Base-by-base conservation (phyloP, 805 yeast species). In the Barnettozyma californica region DNA sequence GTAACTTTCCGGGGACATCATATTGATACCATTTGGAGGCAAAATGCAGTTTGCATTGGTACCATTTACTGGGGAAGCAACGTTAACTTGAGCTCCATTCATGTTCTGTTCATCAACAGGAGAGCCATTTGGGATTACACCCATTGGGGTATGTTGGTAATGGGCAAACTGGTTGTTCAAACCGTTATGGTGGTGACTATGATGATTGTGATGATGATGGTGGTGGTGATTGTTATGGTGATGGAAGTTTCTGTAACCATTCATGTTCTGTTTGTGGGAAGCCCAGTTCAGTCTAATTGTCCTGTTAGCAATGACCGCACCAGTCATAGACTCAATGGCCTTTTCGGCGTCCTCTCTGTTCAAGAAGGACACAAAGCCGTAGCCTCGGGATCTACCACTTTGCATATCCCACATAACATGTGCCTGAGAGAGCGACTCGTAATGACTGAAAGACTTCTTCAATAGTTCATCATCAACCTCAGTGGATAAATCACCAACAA, bases 331-430 rank as follows among this genome's bases (percentile, higher is more conserved):
- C 48, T 74, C 75, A 54, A 87, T 69, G 26, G 95, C 95, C 45
- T 64, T 66, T 58, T 84, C 88, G 2, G 96, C 96, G 54, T 87
- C 92, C 18, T 70, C 67, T 53, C 75, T 78, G 23, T 75, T 77
- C 25, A 70, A 65, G 60, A 90, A 90, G 1, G 92, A 83, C 11
- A 88, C 94, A 66, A 90, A 89, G 2, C 97, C 96, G 62, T 89
- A 89, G 34, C 96, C 95, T 68, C 96, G 75, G 3, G 95, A 87
- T 62, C 96, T 75, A 39, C 95, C 94, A 23, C 94, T 84, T 64
- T 87, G 91, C 95, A 88, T 87, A 64, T 90, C 96, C 96, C 97
- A 89, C 96, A 89, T 90, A 29, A 89, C 96, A 57, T 89, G 90
- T 11, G 95, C 96, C 64, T 87, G 94, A 42, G 79, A 69, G 58